Conservation (phyloP, 345 rosid species). For the Xanthoceras sorbifolium region DNA sequence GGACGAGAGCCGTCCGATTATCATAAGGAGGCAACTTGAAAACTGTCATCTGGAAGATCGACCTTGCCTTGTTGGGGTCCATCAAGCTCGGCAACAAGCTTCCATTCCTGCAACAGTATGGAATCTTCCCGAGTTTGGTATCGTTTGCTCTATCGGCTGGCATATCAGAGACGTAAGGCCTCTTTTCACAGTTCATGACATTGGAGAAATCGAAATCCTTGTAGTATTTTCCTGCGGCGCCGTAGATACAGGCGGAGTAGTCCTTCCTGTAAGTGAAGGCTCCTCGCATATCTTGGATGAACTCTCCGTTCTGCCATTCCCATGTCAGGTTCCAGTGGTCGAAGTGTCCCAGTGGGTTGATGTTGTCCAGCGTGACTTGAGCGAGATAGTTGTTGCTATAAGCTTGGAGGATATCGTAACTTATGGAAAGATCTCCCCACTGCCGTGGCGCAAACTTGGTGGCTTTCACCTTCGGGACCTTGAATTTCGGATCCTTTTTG, state of each 20-base stretch:
- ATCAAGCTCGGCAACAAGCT: conserved; percentile 62
- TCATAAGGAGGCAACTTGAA: conserved; percentile 74
- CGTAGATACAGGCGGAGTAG: conserved; percentile 59
- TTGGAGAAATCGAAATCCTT: conserved; percentile 66
- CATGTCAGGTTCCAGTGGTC: conserved; percentile 94
- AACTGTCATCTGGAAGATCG: conserved; percentile 76
- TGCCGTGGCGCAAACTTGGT: conserved; percentile 53
- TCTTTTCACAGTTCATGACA: conserved; percentile 66
- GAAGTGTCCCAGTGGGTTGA: conserved; percentile 67
- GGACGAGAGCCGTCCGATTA: conserved; percentile 63
- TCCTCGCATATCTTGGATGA: conserved; percentile 77
- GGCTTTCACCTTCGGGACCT: conserved; percentile 37
- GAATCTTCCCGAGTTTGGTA: conserved; percentile 57
- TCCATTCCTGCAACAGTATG: conserved; percentile 80
- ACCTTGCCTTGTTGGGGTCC: conserved; percentile 57
- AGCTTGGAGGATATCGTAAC: conserved; percentile 72
- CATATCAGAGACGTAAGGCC: conserved; percentile 70
- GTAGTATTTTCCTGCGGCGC: conserved; percentile 62
- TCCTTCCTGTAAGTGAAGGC: conserved; percentile 68
- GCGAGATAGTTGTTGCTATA: conserved; percentile 73
- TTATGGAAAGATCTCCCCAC: conserved; percentile 63
- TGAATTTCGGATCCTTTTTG: conserved; percentile 63
- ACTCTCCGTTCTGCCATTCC: conserved; percentile 94
- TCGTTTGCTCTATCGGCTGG: conserved; percentile 64
- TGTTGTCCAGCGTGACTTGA: conserved; percentile 85